Evolutionary conservation across 495 filamentous ascomycete species (phyloP).

Genomic region (Aspergillus coremiiformis): DNA sequence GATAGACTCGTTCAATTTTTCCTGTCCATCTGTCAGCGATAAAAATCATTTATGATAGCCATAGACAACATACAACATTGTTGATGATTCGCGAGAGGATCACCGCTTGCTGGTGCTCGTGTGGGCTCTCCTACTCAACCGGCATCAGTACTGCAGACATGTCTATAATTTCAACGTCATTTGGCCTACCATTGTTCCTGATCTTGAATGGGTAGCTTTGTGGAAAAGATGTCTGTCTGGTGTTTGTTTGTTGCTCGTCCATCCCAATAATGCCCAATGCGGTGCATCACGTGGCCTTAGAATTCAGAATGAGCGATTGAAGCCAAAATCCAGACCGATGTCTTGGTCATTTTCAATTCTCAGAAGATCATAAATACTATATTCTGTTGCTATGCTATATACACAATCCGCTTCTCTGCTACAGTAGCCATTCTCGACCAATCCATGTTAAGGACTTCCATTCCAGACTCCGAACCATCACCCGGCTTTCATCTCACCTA

Average conservation of each 20-base stretch:
- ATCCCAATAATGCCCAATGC: background rate
- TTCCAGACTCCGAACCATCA: background rate
- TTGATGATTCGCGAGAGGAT: constrained; percentile 92
- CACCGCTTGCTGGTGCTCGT: constrained; percentile 93
- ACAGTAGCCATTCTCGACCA: no score
- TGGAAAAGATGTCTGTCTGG: background rate
- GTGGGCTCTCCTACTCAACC: constrained; percentile 72
- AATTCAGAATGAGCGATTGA: background rate
- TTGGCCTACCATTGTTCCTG: constrained; percentile 14
- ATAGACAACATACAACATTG: constrained; percentile 65
- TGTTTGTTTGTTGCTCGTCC: constrained; percentile 13
- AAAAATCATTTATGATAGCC: background rate
- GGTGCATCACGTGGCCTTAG: background rate
- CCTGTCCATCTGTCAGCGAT: constrained; percentile 44
- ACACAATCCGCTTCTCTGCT: no score
- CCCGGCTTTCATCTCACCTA: background rate
- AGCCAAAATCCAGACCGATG: no score
- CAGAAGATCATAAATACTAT: no score
- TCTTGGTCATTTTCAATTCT: no score
- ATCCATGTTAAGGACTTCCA: background rate
- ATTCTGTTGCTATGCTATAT: no score
- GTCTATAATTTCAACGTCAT: background rate
- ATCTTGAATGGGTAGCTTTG: background rate
- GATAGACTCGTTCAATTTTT: constrained; percentile 94
- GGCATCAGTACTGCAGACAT: background rate